These are phyloP conservation scores for Tubosaeta sp. DNA, from an alignment of 768 basidiomycete species.

Conservation along the genomic window DNA sequence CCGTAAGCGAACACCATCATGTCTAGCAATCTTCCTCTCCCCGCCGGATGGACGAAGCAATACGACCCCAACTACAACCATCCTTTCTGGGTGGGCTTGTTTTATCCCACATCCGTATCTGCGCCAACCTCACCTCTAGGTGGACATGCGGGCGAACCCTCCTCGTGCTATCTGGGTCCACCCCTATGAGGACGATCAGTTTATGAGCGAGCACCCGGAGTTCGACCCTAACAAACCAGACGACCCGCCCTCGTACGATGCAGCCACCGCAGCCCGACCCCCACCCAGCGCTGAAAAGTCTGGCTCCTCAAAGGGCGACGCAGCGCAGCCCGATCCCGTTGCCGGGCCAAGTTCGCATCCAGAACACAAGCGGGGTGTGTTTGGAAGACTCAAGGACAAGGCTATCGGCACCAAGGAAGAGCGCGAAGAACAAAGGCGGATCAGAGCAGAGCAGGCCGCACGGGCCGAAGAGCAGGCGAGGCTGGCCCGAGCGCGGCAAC, in stretches of 20 bases:
- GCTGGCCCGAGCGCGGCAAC: conserved; percentile 17
- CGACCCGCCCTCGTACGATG: conserved; percentile 29
- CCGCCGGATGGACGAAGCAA: conserved; percentile 55
- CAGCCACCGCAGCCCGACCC: conserved; percentile 26
- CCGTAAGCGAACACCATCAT: conserved; percentile 29
- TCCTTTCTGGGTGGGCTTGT: conserved; percentile 45
- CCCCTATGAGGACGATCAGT: conserved; percentile 66
- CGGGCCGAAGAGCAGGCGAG: conserved; percentile 18
- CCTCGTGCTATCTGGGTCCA: conserved; percentile 70
- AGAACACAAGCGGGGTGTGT: conserved; percentile 47
- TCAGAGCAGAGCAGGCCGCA: conserved; percentile 30
- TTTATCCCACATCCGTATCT: not conserved
- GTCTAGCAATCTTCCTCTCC: conserved; percentile 32
- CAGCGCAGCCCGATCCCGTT: not conserved
- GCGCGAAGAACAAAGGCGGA: conserved; percentile 41
- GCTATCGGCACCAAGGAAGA: conserved; percentile 63
- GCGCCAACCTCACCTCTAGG: conserved; percentile 33
- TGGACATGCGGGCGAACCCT: conserved; percentile 59
- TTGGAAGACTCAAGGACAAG: conserved; percentile 61
- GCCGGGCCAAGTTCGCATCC: not conserved
- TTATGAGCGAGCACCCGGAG: conserved; percentile 52
- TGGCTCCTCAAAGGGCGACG: not conserved
- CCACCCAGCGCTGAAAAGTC: conserved; percentile 15
- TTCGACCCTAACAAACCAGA: conserved; percentile 31
- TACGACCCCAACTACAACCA: conserved; percentile 40